Percentiles rank a stretch among this genome's conserved stretches.
These are phyloP conservation scores for Hypoxylon sp. DNA, from an alignment of 2,329 filamentous ascomycete genomes.

Conservation along the genomic window DNA sequence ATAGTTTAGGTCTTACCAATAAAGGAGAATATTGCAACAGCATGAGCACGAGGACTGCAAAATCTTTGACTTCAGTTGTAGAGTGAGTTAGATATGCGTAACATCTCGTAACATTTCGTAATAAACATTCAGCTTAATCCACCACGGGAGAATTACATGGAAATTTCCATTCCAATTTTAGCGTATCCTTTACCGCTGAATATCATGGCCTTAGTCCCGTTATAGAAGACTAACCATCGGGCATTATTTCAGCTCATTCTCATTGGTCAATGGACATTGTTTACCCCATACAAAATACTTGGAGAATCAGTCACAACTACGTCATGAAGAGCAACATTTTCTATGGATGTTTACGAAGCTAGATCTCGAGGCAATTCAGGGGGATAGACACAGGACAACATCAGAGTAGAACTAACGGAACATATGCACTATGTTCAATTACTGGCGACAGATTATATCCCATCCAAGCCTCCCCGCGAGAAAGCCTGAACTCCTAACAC, in stretches of 20 bases:
- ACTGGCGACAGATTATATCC: slow-evolving; percentile 35
- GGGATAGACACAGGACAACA: background rate
- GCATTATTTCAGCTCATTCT: slow-evolving; percentile 5
- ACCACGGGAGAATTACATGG: slow-evolving; percentile 5
- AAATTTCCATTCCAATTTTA: slow-evolving; percentile 11
- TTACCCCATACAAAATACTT: slow-evolving; percentile 10
- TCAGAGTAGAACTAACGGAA: background rate
- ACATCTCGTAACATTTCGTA: background rate
- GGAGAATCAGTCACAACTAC: slow-evolving; percentile 10
- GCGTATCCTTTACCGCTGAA: background rate
- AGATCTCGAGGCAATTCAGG: background rate
- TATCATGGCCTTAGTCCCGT: background rate
- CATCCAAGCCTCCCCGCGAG: slow-evolving; percentile 35
- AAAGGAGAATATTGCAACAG: background rate
- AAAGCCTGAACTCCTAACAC: slow-evolving; percentile 44
- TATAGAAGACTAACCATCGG: background rate
- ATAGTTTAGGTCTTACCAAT: background rate
- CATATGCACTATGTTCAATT: slow-evolving; percentile 32
- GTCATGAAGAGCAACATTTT: slow-evolving; percentile 14
- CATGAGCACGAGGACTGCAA: background rate
- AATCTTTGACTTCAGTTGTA: background rate
- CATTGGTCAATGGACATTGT: slow-evolving; percentile 17
- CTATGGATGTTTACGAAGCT: background rate
- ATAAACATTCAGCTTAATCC: background rate
- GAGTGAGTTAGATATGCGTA: background rate